Base-by-base conservation (phyloP, 345 rosid genomes). In the Carallia pectinifolia region DNA sequence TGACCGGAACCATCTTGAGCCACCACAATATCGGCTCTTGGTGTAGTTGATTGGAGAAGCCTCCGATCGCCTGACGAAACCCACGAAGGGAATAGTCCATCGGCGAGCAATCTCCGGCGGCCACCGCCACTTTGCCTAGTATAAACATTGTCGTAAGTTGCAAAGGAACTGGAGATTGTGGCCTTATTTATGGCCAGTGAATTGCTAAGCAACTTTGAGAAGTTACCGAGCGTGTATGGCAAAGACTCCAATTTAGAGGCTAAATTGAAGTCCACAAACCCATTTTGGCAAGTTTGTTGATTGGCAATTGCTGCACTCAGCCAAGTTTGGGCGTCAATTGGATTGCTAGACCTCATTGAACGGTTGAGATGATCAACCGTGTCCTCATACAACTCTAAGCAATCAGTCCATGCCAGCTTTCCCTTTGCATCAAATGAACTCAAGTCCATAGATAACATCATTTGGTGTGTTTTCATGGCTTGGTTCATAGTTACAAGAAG, bases 1-100 rank as follows among this genome's bases (percentile, higher is more conserved):
- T 82, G 65, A 7, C 98, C 97, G 0, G 97, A 83, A 30, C 98
- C 98, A 29, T 93, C 97, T 66, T 88, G 82, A 5, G 98, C 94
- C 77, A 93, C 97, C 69, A 91, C 92, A 33, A 89, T 34, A 75
- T 91, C 83, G 2, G 89, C 88, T 67, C 74, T 77, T 0, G 73
- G 55, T 1, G 78, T 70, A 19, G 60, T 70, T 5, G 69, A 61
- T 69, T 85, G 87, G 9, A 93, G 83, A 38, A 93, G 94, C 72
- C 68, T 83, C 55, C 94, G 77, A 18, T 91, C 96, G 1, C 82
- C 58, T 3, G 65, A 67, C 1, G 93, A 73, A 37, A 93, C 74
- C 98, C 97, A 93, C 6, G 77, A 64, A 7, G 98, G 98, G 61
- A 82, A 87, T 23, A 23, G 23, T 17, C 77, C 89, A 31, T 72